Evolutionary conservation across 345 rosid genomes (phyloP).

Genomic region (Trapa incisa): DNA sequence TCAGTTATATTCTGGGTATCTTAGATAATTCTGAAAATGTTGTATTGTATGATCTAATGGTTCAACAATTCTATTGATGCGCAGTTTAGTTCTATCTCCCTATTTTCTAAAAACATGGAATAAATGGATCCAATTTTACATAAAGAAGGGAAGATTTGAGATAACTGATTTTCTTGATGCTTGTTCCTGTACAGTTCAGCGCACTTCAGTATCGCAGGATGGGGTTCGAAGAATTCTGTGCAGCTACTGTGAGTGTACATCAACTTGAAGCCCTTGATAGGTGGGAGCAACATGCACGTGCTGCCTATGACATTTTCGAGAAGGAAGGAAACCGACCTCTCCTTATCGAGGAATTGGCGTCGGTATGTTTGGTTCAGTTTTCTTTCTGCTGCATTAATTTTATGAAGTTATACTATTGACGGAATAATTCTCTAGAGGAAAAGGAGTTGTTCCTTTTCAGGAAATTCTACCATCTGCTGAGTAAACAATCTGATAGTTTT

Average conservation of each 20-base stretch:
- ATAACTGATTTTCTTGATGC: neutral
- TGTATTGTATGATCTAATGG: neutral
- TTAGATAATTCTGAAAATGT: no score
- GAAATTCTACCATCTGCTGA: no score
- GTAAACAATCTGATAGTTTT: no score
- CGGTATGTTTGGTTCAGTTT: conserved; percentile 32
- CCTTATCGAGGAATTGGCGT: conserved; percentile 81
- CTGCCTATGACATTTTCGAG: conserved; percentile 88
- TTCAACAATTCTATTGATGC: no score
- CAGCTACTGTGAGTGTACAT: conserved; percentile 79
- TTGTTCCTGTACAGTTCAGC: conserved; percentile 40
- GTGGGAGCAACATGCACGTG: conserved; percentile 86
- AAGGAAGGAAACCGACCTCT: conserved; percentile 89
- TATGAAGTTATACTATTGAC: neutral
- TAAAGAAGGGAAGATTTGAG: neutral
- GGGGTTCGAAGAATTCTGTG: conserved; percentile 92
- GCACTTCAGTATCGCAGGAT: conserved; percentile 76
- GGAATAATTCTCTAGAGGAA: neutral
- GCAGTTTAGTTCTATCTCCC: neutral
- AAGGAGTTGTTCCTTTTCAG: no score
- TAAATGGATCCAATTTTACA: neutral
- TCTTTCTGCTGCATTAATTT: neutral
- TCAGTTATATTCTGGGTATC: no score
- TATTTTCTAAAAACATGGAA: neutral
- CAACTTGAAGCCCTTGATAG: conserved; percentile 90